phyloP scores from a whole-genome alignment of 139 green algal species.

The Chlamydomonas sphaeroides region DNA sequence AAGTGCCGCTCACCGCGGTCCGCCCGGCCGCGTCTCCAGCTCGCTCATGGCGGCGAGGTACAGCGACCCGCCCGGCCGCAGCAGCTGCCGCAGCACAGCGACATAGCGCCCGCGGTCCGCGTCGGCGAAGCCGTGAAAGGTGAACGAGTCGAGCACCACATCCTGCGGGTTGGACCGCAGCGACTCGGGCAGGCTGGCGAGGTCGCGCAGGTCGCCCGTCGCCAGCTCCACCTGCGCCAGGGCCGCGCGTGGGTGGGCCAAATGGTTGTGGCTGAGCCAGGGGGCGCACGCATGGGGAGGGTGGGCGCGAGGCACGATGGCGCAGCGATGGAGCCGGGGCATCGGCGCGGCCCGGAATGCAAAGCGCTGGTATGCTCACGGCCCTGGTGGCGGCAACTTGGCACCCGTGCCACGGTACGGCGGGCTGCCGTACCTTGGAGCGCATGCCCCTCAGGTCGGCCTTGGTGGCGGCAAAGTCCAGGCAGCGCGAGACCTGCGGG shows the following conservation, averaged over 20 bases:
- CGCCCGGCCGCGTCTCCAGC: constrained; percentile 24
- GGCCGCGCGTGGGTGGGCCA: no score
- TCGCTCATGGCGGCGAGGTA: constrained; percentile 38
- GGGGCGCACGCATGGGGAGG: no score
- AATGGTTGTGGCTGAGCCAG: no score
- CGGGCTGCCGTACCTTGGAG: no score
- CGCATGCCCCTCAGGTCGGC: neutral
- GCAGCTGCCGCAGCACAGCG: neutral
- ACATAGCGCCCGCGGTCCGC: constrained; percentile 1
- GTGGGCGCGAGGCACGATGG: no score
- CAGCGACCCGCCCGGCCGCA: neutral
- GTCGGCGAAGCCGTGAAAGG: constrained; percentile 23
- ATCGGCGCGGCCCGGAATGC: no score
- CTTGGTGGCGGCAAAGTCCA: constrained; percentile 22
- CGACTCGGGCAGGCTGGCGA: neutral
- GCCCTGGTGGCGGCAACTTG: no score
- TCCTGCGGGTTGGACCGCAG: neutral
- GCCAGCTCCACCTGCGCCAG: constrained; percentile 1
- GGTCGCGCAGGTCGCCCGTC: constrained; percentile 2
- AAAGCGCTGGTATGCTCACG: no score
- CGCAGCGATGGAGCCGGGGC: no score
- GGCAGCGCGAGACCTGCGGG: constrained; percentile 23
- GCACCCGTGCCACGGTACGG: no score
- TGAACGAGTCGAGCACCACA: neutral
- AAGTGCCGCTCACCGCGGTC: neutral